These are phyloP conservation scores for Butyriboletus loyo DNA, from an alignment of 768 basidiomycete species.

Conservation along the genomic window DNA sequence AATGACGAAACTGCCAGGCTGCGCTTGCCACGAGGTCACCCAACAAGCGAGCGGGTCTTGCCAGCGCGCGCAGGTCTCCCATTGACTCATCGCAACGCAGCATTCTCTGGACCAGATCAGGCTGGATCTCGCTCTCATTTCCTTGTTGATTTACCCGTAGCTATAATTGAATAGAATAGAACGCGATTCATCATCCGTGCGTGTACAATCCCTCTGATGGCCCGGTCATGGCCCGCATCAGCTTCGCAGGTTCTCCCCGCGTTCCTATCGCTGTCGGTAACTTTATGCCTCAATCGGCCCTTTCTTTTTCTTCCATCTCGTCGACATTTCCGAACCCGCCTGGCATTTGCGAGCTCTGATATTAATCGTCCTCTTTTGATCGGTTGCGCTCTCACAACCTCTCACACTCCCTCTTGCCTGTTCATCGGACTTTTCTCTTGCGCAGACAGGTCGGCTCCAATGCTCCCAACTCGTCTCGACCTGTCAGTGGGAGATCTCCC, in stretches of 20 bases:
- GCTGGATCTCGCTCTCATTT: conserved; percentile 23
- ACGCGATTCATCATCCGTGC: conserved; percentile 11
- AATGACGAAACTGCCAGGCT: conserved; percentile 19
- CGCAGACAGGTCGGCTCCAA: conserved; percentile 20
- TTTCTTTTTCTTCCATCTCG: conserved; percentile 4
- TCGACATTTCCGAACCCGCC: background rate
- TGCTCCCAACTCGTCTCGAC: conserved; percentile 4
- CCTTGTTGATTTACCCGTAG: conserved; percentile 26
- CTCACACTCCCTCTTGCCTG: conserved; percentile 17
- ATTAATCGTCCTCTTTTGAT: background rate
- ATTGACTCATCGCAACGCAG: conserved; percentile 21
- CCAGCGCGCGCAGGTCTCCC: conserved; percentile 16
- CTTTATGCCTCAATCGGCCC: conserved; percentile 22
- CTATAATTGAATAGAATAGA: conserved; percentile 19
- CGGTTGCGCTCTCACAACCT: conserved; percentile 5
- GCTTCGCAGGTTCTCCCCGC: conserved; percentile 24
- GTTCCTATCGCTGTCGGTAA: conserved; percentile 26
- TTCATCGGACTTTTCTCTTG: conserved; percentile 8
- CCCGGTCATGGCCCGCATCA: conserved; percentile 20
- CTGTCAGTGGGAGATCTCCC: conserved; percentile 19
- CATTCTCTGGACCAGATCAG: conserved; percentile 14
- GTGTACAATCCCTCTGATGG: conserved; percentile 16
- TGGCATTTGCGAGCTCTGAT: background rate
- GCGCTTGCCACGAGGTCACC: conserved; percentile 25
- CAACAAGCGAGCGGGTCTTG: conserved; percentile 20